Percentiles rank a stretch among this genome's conserved stretches.
phyloP scores from a whole-genome alignment of 805 yeast genomes.

The Kazachstania bromeliacearum region DNA sequence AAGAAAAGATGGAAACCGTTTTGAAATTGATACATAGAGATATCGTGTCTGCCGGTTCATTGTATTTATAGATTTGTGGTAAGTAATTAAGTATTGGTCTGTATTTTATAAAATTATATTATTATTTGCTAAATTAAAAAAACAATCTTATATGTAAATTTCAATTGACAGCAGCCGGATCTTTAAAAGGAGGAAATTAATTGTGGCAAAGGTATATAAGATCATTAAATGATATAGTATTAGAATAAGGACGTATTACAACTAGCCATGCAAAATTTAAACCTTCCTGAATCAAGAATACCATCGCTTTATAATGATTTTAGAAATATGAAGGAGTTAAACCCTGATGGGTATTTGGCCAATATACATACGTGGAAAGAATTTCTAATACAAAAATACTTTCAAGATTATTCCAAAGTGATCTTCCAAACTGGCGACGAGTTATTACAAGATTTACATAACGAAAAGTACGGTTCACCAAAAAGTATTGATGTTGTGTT shows the following conservation, averaged over 20 bases:
- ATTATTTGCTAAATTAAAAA: too few species aligned
- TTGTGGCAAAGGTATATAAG: too few species aligned
- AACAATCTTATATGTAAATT: too few species aligned
- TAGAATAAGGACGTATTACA: not conserved
- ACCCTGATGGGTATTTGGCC: conserved; percentile 36
- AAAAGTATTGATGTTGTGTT: conserved; percentile 30
- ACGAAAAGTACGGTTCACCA: conserved; percentile 29
- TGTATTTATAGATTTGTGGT: conserved; percentile 61
- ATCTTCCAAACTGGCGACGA: conserved; percentile 22
- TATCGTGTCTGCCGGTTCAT: conserved; percentile 91
- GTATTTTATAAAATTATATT: too few species aligned
- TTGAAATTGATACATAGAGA: conserved; percentile 86
- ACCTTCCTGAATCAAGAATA: conserved; percentile 29
- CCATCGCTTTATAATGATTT: conserved; percentile 34
- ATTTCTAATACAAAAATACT: conserved; percentile 12
- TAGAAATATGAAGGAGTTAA: conserved; percentile 28
- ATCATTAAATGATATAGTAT: too few species aligned
- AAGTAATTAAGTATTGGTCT: too few species aligned
- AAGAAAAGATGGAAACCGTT: conserved; percentile 81
- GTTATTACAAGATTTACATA: conserved; percentile 19
- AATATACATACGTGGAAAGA: conserved; percentile 33
- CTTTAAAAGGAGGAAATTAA: conserved; percentile 1
- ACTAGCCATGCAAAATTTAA: not conserved
- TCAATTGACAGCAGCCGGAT: too few species aligned
- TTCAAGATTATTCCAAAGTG: conserved; percentile 10